Percentiles rank a stretch among this genome's conserved stretches.
Conservation (phyloP, 768 basidiomycete species). For the Melanogaster broomeanus region DNA sequence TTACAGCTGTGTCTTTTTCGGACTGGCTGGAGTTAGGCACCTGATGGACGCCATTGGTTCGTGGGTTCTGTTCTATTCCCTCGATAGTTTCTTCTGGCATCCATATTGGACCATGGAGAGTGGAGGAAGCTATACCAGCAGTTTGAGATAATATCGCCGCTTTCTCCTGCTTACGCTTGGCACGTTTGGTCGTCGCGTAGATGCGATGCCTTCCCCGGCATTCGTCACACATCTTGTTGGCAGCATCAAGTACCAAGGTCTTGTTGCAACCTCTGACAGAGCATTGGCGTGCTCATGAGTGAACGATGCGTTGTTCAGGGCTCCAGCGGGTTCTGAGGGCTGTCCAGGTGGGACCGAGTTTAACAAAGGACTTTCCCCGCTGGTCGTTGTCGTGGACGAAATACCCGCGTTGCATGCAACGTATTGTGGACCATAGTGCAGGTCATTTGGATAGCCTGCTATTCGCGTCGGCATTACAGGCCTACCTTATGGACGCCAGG, state of each 20-base stretch:
- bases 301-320: background rate
- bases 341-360: background rate
- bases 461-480: background rate
- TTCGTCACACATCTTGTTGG: conserved; percentile 53
- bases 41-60: background rate
- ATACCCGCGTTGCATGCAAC: background rate
- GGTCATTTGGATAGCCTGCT: background rate
- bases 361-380: background rate
- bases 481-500: background rate
- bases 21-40: background rate
- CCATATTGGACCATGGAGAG: background rate
- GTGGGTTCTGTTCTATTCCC: background rate
- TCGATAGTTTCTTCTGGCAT: conserved; percentile 6
- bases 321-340: background rate
- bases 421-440: background rate
- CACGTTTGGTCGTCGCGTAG: conserved; percentile 53
- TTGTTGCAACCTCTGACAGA: conserved; percentile 48
- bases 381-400: background rate
- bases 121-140: background rate
- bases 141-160: conserved; percentile 30
- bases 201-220: conserved; percentile 52
- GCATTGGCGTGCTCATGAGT: conserved; percentile 25
- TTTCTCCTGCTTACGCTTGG: conserved; percentile 53
- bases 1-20: background rate
- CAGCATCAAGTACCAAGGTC: conserved; percentile 27